Evolutionary conservation across 345 rosid species (phyloP).

Genomic region (Gossypium sturtianum): DNA sequence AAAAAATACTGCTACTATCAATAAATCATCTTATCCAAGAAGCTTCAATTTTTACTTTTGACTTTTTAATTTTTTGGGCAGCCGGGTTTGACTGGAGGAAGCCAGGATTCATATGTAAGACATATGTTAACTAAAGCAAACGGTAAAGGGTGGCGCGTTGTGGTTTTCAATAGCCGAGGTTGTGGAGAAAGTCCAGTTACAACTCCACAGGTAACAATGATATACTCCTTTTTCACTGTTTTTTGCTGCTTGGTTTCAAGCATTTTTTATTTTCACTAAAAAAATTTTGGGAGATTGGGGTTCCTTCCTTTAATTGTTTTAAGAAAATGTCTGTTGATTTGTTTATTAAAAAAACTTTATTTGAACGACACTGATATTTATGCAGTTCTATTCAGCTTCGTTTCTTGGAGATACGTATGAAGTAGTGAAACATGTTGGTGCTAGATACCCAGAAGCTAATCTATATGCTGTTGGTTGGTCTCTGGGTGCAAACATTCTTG

Average conservation of each 20-base stretch:
- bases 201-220: constrained; percentile 59
- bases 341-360: too few relatives aligned
- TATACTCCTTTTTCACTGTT: not conserved
- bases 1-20: not conserved
- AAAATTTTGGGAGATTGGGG: not conserved
- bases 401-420: constrained; percentile 75
- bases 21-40: not conserved
- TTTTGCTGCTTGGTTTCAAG: not conserved
- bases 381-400: constrained; percentile 97
- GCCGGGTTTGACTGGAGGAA: constrained; percentile 94
- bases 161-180: constrained; percentile 86
- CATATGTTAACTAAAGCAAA: constrained; percentile 39
- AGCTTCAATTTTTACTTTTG: constrained; percentile 1
- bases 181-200: constrained; percentile 82
- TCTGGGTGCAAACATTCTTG: constrained; percentile 90
- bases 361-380: constrained; percentile 22
- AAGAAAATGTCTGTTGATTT: not conserved
- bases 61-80: constrained; percentile 16
- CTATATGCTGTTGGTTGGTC: constrained; percentile 95
- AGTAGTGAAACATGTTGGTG: constrained; percentile 56
- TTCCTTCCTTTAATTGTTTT: not conserved
- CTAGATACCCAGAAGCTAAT: constrained; percentile 67
- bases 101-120: constrained; percentile 79
- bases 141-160: constrained; percentile 78
- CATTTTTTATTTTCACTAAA: not conserved